Percentiles rank a stretch among this genome's conserved stretches.
Evolutionary conservation across 441 rosid species (phyloP).

Genomic region (Aleurites moluccanus): DNA sequence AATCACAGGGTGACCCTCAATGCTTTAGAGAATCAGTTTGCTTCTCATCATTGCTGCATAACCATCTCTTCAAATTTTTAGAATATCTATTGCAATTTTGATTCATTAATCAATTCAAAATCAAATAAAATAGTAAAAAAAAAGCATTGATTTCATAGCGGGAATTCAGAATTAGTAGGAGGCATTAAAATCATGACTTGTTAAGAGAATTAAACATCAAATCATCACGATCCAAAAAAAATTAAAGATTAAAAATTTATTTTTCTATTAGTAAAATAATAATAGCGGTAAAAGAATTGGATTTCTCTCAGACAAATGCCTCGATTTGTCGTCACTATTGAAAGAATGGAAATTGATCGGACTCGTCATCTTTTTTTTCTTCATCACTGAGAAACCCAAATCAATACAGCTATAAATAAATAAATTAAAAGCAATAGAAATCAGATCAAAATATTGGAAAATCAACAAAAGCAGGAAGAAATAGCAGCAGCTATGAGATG

Average conservation of each 20-base stretch:
- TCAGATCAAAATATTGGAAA: background rate
- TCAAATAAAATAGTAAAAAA: too few relatives aligned
- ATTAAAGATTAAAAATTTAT: too few relatives aligned
- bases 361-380: conserved; percentile 77
- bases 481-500: background rate
- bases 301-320: conserved; percentile 95
- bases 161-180: conserved; percentile 26
- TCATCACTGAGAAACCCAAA: conserved; percentile 67
- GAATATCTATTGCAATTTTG: too few relatives aligned
- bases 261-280: too few relatives aligned
- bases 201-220: background rate
- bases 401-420: background rate
- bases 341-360: conserved; percentile 68
- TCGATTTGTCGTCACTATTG: conserved; percentile 77
- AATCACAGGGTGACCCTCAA: conserved; percentile 26
- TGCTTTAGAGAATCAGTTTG: background rate
- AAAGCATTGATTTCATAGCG: background rate
- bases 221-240: conserved; percentile 22
- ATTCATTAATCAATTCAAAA: too few relatives aligned
- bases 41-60: conserved; percentile 37
- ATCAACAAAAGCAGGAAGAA: too few relatives aligned
- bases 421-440: too few relatives aligned
- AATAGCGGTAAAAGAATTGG: background rate
- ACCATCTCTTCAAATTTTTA: background rate
- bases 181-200: conserved; percentile 11